Evolutionary conservation across 345 rosid genomes (phyloP).

Genomic region (Gossypium stocksii): DNA sequence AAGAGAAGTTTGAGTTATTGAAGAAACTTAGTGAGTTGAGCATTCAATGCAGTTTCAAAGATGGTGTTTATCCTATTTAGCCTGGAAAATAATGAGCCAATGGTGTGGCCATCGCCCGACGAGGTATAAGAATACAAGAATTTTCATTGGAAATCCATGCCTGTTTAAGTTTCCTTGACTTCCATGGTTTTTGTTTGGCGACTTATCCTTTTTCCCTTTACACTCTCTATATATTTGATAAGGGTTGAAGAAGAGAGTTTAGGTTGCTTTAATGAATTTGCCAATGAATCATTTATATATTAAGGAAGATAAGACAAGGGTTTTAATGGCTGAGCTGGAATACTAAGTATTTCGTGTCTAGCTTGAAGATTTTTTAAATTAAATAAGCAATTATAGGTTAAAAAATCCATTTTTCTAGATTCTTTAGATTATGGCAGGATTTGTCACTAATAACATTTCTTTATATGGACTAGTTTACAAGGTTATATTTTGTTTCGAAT

Average conservation of each 20-base stretch:
- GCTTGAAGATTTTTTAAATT: neutral
- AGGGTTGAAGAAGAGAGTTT: neutral
- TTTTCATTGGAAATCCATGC: slow-evolving; percentile 31
- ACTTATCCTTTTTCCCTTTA: neutral
- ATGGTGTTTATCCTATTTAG: no score
- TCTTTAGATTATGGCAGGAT: neutral
- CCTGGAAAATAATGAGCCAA: no score
- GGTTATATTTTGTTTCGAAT: neutral
- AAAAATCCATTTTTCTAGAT: slow-evolving; percentile 16
- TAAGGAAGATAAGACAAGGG: neutral
- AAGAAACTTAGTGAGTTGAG: no score
- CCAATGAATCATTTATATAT: neutral
- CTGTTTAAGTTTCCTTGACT: slow-evolving; percentile 42
- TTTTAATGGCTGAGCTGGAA: neutral
- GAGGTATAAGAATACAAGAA: no score
- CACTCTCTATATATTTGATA: neutral
- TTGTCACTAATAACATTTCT: neutral
- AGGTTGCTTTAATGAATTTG: no score
- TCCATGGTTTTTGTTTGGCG: slow-evolving; percentile 23
- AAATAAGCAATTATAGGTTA: neutral
- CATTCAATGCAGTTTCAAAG: no score
- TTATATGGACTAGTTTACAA: neutral
- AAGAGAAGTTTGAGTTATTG: no score
- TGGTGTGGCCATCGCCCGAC: no score
- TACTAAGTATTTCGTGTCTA: neutral